Evolutionary conservation across 257 asterid genomes (phyloP), one percentile per base, ranked within the genome.

Genomic region (Rehmannia glutinosa): DNA sequence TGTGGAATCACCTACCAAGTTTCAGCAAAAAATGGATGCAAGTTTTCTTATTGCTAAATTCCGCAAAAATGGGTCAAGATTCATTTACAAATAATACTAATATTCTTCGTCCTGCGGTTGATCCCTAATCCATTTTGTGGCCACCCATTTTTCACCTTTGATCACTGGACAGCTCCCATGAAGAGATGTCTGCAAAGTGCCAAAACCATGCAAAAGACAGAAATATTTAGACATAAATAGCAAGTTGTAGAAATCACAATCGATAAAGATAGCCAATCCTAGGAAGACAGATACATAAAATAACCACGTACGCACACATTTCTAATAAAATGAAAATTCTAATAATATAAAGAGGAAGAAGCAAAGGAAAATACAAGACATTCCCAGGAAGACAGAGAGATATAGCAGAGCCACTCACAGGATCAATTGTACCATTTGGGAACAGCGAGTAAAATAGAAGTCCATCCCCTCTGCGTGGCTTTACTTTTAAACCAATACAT

Each of bases 91-190:
- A 35, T 9, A 41, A 53, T 19, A 68, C 54, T 47, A 72, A 28
- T 47, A 30, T 0, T 77, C 79, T 2, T 79, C 88, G 4, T 64
- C 75, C 76, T 67, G 84, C 67, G 69, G 92, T 64, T 83, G 82
- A 71, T 89, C 83, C 78, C 97, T 88, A 71, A 91, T 84, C 99
- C 99, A 94, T 77, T 94, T 94, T 8, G 97, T 94, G 27, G 97
- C 99, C 16, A 94, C 99, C 99, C 99, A 94, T 81, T 91, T 94
- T 81, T 88, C 82, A 52, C 99, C 97, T 81, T 65, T 76, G 80
- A 80, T 78, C 39, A 91, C 99, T 4, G 97, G 88, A 71, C 99
- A 94, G 82, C 99, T 94, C 76, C 99, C 99, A 66, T 91, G 97
- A 41, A 87, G 88, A 57, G 99, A 91, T 25, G 78, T 66, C 97